Evolutionary conservation across 495 filamentous ascomycete species (phyloP), one percentile per base, ranked within the genome.

Genomic region (Tuber aestivum): DNA sequence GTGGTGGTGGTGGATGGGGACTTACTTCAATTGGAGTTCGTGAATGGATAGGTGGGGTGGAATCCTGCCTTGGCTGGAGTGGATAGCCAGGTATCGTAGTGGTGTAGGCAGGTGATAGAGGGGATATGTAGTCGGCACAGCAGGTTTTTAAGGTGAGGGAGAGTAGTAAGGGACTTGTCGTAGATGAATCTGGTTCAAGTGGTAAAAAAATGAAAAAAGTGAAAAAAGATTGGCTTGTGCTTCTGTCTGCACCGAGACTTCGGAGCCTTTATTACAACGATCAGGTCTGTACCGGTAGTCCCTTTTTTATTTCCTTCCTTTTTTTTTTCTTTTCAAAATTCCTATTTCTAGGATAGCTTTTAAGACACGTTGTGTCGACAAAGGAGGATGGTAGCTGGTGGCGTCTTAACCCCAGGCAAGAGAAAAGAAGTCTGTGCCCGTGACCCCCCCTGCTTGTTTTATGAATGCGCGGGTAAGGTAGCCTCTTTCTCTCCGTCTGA

Each of bases 371-470:
- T 56, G 45, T 50, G 8, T 65, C 18, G 56, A 65, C 56, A 65
- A 65, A 65, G 56, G 56, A 65, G n/a, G 56, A 32, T 61, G n/a
- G 10, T 65, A 65, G 32, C 10, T 65, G 56, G 56, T 65, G 56
- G 56, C 56, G 56, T 32, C n/a, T 32, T 32, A 18, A 65, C 27
- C 56, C 56, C 27, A 65, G 56, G 56, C n/a, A 10, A 16, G 56
- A 0, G 56, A 65, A 65, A 65, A 32, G n/a, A 65, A 32, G 56
- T 65, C 56, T 65, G 56, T 65, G 56, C 27, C 56, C 56, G 56
- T 65, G n/a, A 65, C 56, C 12, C 56, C 48, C n/a, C 50, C 56
- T 65, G n/a, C 56, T 65, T 65, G 56, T 65, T 65, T 65, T 14
- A 32, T 32, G n/a, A 27, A 27, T 65, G n/a, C n/a, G 56, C 56